These are phyloP conservation scores for Fusarium sulawesiense DNA, from an alignment of 2,329 filamentous ascomycete genomes.

Conservation along the genomic window DNA sequence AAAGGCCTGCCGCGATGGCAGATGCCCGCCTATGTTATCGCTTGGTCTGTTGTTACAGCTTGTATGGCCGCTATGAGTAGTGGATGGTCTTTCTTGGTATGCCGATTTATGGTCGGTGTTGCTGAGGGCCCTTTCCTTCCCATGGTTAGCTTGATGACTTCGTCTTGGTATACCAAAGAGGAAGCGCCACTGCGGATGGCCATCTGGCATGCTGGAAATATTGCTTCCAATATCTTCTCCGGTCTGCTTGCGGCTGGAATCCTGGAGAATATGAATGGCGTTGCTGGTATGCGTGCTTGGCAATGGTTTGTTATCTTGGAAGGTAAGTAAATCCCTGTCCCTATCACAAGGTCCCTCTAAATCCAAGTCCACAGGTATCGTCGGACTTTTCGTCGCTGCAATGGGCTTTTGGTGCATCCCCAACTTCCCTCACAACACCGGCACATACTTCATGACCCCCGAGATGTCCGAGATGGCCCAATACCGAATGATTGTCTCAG, in stretches of 20 bases:
- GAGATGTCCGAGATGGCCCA: slow-evolving; percentile 3
- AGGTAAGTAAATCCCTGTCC: background rate
- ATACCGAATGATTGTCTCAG: background rate
- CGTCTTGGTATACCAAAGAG: background rate
- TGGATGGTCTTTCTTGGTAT: background rate
- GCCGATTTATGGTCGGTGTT: background rate
- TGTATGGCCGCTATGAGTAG: background rate
- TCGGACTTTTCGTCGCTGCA: background rate
- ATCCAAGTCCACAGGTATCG: background rate
- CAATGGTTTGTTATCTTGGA: background rate
- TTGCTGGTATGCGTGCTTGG: background rate
- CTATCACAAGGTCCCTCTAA: background rate
- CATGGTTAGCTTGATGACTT: background rate
- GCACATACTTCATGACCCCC: background rate
- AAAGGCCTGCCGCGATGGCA: background rate
- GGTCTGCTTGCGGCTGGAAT: background rate
- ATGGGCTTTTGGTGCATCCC: background rate
- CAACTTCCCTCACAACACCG: background rate
- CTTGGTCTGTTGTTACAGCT: background rate
- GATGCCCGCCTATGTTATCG: background rate
- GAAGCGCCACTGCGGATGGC: background rate
- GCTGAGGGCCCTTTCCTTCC: background rate
- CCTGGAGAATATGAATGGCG: background rate
- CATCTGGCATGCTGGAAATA: slow-evolving; percentile 3
- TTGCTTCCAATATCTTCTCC: background rate